Conservation (phyloP, 1,284 basidiomycete species). For the Rhodotorula sp. region DNA sequence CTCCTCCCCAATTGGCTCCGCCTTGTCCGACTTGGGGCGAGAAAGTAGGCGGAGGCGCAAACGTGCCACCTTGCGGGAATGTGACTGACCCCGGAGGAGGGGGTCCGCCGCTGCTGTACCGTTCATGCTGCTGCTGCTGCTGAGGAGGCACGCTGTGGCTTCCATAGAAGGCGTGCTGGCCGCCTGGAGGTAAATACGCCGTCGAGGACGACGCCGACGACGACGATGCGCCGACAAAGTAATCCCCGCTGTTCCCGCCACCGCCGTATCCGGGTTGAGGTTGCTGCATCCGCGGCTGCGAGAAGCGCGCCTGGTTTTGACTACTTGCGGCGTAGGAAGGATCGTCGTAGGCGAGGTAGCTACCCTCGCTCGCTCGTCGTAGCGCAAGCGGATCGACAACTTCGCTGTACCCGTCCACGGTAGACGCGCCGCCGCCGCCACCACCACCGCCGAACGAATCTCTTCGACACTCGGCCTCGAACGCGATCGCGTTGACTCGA, state of each 20-base stretch:
- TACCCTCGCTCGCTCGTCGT: conserved; percentile 12
- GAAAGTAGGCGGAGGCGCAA: conserved; percentile 23
- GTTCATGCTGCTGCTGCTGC: background rate
- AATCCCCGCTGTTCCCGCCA: background rate
- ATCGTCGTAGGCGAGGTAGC: conserved; percentile 33
- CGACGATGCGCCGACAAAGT: background rate
- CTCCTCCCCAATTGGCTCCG: conserved; percentile 8
- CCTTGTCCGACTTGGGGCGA: no score
- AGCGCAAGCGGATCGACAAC: conserved; percentile 2
- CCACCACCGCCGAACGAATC: background rate
- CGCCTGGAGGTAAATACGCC: conserved; percentile 1
- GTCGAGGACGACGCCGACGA: background rate
- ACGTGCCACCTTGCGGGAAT: conserved; percentile 12
- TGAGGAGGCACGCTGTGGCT: background rate
- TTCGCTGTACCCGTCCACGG: conserved; percentile 30
- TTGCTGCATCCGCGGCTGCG: conserved; percentile 7
- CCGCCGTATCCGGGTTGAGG: background rate
- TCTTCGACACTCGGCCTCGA: background rate
- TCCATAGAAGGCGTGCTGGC: background rate
- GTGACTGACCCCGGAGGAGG: background rate
- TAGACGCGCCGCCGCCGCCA: background rate
- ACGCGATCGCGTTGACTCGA: background rate
- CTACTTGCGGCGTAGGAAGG: conserved; percentile 7
- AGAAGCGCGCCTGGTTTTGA: background rate
- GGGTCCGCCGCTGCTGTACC: background rate